Conservation (phyloP, 2,329 filamentous ascomycete genomes). For the Phaeosphaeriaceae sp. region DNA sequence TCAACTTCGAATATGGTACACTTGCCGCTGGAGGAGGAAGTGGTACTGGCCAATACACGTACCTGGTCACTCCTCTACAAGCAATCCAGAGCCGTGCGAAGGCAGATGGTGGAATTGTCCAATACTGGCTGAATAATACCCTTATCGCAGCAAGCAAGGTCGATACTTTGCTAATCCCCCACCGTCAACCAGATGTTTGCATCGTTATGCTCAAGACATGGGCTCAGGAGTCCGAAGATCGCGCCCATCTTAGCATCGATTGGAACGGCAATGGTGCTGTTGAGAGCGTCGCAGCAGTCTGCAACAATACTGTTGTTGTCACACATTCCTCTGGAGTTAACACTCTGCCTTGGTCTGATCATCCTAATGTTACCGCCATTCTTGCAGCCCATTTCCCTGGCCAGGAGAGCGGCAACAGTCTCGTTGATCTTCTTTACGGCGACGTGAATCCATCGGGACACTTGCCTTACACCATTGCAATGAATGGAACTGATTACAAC, state of each 20-base stretch:
- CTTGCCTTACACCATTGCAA: conserved; percentile 85
- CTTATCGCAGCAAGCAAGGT: conserved; percentile 42
- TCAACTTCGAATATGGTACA: conserved; percentile 50
- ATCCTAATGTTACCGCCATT: conserved; percentile 53
- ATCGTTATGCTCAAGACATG: conserved; percentile 67
- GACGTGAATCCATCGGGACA: conserved; percentile 78
- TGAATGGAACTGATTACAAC: conserved; percentile 70
- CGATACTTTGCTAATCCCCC: conserved; percentile 33
- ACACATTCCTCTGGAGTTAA: conserved; percentile 54
- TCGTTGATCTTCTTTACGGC: conserved; percentile 68
- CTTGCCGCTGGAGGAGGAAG: conserved; percentile 51
- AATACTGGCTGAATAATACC: conserved; percentile 53
- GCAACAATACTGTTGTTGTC: conserved; percentile 60
- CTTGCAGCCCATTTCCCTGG: conserved; percentile 51
- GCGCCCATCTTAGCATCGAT: conserved; percentile 49
- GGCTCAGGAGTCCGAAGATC: conserved; percentile 55
- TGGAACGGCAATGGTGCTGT: conserved; percentile 52
- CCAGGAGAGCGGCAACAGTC: conserved; percentile 50
- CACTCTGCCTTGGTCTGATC: conserved; percentile 49
- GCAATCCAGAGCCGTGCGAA: conserved; percentile 46
- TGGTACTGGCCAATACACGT: conserved; percentile 51
- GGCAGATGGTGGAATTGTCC: conserved; percentile 50
- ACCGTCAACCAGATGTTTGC: conserved; percentile 53
- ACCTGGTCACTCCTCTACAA: conserved; percentile 50
- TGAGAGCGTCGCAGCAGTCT: conserved; percentile 53